Conservation (phyloP, 495 filamentous ascomycete species). For the Talaromyces trachyspermus region DNA sequence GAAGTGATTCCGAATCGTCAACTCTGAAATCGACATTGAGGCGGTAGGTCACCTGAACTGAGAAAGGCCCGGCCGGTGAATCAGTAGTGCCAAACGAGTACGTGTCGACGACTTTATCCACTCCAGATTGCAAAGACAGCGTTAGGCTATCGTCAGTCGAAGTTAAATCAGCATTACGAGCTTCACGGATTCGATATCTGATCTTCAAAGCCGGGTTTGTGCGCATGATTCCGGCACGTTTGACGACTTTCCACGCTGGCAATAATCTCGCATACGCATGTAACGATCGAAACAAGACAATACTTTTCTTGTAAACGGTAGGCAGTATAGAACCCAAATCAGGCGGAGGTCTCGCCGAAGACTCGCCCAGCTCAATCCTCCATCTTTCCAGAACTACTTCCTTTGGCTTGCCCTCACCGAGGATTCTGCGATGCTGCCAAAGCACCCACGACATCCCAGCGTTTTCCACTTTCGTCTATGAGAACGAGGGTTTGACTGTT, state of each 20-base stretch:
- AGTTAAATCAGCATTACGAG: slow-evolving; percentile 17
- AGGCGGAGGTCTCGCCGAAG: slow-evolving; percentile 40
- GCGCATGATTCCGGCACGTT: slow-evolving; percentile 58
- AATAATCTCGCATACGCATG: slow-evolving; percentile 76
- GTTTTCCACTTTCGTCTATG: slow-evolving; percentile 78
- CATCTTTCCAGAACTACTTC: slow-evolving; percentile 87
- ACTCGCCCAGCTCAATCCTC: slow-evolving; percentile 68
- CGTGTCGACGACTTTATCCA: slow-evolving; percentile 59
- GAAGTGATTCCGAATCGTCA: slow-evolving; percentile 79
- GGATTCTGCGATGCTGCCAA: slow-evolving; percentile 51
- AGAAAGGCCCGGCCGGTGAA: slow-evolving; percentile 78
- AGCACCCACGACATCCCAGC: slow-evolving; percentile 86
- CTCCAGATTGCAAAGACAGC: slow-evolving; percentile 61
- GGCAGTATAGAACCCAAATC: slow-evolving; percentile 69
- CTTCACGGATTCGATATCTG: slow-evolving; percentile 67
- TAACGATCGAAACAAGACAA: slow-evolving; percentile 90
- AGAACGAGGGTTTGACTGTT: slow-evolving; percentile 81
- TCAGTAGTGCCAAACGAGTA: slow-evolving; percentile 75
- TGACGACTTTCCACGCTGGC: slow-evolving; percentile 82
- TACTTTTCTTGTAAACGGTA: slow-evolving; percentile 90
- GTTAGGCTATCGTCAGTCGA: slow-evolving; percentile 57
- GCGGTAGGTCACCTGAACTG: slow-evolving; percentile 73
- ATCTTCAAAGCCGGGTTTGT: slow-evolving; percentile 58
- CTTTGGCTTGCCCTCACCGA: slow-evolving; percentile 32
- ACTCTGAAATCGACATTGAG: slow-evolving; percentile 84